phyloP scores from a whole-genome alignment of 2,329 filamentous ascomycete species.

The Albifimbria verrucaria region DNA sequence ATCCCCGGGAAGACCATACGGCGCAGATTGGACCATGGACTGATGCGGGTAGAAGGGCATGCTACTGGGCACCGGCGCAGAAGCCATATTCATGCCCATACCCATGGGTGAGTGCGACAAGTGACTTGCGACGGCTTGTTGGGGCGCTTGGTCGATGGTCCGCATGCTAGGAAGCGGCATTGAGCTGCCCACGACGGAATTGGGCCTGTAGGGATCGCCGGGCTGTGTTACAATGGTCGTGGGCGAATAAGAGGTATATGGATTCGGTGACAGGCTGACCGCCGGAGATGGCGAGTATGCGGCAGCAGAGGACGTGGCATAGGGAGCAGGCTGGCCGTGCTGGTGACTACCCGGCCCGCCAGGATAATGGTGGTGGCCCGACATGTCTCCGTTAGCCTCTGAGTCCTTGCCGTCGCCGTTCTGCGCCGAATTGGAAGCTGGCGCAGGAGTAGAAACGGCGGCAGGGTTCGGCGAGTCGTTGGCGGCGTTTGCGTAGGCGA shows the following conservation, averaged over 20 bases:
- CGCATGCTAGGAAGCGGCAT: conserved; percentile 39
- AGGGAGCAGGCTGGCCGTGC: conserved; percentile 25
- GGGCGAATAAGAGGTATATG: conserved; percentile 28
- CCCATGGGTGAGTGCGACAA: conserved; percentile 28
- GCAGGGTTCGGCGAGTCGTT: conserved; percentile 1
- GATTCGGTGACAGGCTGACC: conserved; percentile 18
- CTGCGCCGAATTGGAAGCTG: conserved; percentile 14
- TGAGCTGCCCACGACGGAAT: conserved; percentile 22
- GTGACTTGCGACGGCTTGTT: conserved; percentile 20
- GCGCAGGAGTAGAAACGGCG: conserved; percentile 1
- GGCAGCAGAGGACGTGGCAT: conserved; percentile 17
- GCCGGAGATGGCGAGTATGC: conserved; percentile 15
- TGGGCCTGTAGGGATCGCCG: conserved; percentile 25
- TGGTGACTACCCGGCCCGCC: conserved; percentile 9
- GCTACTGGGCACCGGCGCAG: conserved; percentile 22
- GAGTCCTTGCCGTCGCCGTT: conserved; percentile 29
- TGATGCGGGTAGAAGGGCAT: conserved; percentile 43
- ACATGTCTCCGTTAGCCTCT: conserved; percentile 28
- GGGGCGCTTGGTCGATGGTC: conserved; percentile 32
- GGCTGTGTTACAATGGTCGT: conserved; percentile 19
- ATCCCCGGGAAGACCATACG: conserved; percentile 42
- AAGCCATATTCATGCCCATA: conserved; percentile 29
- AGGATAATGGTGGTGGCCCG: conserved; percentile 21
- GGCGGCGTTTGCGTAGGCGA: background rate
- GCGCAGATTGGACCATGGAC: conserved; percentile 28